These are phyloP conservation scores for Plantago major DNA, from an alignment of 257 asterid species.

Conservation along the genomic window DNA sequence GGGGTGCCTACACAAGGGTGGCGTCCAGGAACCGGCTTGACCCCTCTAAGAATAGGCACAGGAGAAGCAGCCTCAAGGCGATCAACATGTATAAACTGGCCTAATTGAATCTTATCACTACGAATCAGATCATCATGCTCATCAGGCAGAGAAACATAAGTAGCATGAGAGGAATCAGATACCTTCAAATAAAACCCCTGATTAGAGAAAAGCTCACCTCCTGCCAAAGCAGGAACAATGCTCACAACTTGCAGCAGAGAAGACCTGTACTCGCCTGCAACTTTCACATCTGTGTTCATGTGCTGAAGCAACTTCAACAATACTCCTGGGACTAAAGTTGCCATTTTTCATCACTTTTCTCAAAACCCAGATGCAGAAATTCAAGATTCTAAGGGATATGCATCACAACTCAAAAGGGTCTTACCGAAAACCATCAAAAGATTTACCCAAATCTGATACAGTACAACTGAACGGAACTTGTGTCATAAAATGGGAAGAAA, in stretches of 20 bases:
- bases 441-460: too few relatives aligned
- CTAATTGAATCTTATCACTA: conserved; percentile 91
- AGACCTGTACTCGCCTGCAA: conserved; percentile 97
- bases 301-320: conserved; percentile 91
- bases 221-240: conserved; percentile 95
- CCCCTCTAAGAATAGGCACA: conserved; percentile 84
- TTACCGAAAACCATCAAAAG: too few relatives aligned
- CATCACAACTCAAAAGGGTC: not conserved
- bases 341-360: conserved; percentile 46
- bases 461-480: too few relatives aligned
- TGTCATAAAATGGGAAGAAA: too few relatives aligned
- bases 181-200: conserved; percentile 98
- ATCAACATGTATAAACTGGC: conserved; percentile 89
- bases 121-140: conserved; percentile 89
- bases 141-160: conserved; percentile 92
- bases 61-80: conserved; percentile 94
- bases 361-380: conserved; percentile 29
- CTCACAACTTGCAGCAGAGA: conserved; percentile 86
- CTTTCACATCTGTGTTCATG: conserved; percentile 91
- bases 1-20: conserved; percentile 98
- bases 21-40: conserved; percentile 79
- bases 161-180: conserved; percentile 97
- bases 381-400: conserved; percentile 18
- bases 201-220: conserved; percentile 87
- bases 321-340: conserved; percentile 88